These are phyloP conservation scores for Lachancea sp. DNA, from an alignment of 805 yeast species.

Conservation along the genomic window DNA sequence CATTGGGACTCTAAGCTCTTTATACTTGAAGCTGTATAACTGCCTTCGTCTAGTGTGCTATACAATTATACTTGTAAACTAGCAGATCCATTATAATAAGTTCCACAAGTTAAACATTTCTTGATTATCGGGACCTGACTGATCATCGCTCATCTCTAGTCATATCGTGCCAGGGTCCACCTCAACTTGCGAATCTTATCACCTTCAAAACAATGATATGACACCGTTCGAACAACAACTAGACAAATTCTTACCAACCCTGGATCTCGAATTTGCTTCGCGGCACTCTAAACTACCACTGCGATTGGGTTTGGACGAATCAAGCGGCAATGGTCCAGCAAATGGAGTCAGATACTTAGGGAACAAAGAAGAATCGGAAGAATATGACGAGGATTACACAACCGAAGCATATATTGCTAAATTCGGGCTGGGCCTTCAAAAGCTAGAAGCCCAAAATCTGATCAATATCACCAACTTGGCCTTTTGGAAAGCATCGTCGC, in stretches of 20 bases:
- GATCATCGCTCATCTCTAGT: too few relatives aligned
- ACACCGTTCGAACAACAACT: background rate
- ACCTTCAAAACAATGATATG: background rate
- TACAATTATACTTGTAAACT: background rate
- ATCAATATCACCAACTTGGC: slow-evolving; percentile 77
- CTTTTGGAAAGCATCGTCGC: slow-evolving; percentile 76
- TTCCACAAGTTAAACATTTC: too few relatives aligned
- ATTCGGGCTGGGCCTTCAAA: slow-evolving; percentile 20
- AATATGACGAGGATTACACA: slow-evolving; percentile 16
- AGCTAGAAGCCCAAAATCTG: slow-evolving; percentile 38
- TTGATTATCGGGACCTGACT: too few relatives aligned
- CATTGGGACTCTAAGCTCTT: too few relatives aligned
- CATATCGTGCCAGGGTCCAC: too few relatives aligned
- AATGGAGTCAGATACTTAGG: slow-evolving; percentile 15
- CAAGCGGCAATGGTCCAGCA: slow-evolving; percentile 4
- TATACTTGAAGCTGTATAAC: too few relatives aligned
- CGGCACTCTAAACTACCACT: slow-evolving; percentile 19
- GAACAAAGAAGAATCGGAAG: slow-evolving; percentile 12
- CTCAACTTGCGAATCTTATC: too few relatives aligned
- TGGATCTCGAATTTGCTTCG: background rate
- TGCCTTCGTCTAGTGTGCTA: background rate
- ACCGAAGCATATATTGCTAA: slow-evolving; percentile 13
- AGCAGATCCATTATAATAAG: background rate
- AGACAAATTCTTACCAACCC: background rate
- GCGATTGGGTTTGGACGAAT: slow-evolving; percentile 17